These are phyloP conservation scores for Diutina sp. DNA, from an alignment of 1,139 yeast species.

Conservation along the genomic window DNA sequence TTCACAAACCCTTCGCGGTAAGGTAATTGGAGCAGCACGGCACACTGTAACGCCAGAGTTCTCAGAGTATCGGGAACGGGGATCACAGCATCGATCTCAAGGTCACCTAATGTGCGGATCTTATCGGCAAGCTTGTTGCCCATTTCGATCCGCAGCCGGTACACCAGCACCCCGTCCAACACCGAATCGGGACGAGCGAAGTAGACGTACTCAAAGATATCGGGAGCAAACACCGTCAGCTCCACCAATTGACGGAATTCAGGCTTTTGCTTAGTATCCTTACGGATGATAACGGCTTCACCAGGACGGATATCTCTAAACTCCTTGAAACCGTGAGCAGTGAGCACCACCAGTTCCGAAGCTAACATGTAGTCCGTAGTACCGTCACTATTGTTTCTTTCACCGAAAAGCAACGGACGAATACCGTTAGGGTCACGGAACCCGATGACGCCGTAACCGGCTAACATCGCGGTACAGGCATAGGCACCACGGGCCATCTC, in stretches of 20 bases:
- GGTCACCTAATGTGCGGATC: slow-evolving; percentile 26
- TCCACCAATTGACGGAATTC: slow-evolving; percentile 84
- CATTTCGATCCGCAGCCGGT: slow-evolving; percentile 87
- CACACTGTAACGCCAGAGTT: slow-evolving; percentile 88
- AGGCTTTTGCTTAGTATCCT: slow-evolving; percentile 44
- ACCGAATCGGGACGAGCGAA: slow-evolving; percentile 97
- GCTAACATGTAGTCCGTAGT: slow-evolving; percentile 88
- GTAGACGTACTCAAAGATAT: slow-evolving; percentile 92
- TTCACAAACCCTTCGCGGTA: slow-evolving; percentile 96
- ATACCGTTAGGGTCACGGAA: slow-evolving; percentile 97
- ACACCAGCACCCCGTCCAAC: slow-evolving; percentile 88
- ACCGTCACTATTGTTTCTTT: slow-evolving; percentile 58
- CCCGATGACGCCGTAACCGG: slow-evolving; percentile 92
- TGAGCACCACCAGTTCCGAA: slow-evolving; percentile 86
- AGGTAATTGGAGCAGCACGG: slow-evolving; percentile 66
- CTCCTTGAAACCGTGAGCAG: slow-evolving; percentile 78
- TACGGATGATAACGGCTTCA: slow-evolving; percentile 88
- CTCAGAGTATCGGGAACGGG: slow-evolving; percentile 98
- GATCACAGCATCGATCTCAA: slow-evolving; percentile 73
- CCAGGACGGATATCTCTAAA: slow-evolving; percentile 87
- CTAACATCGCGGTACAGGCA: slow-evolving; percentile 90
- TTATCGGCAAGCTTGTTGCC: slow-evolving; percentile 79
- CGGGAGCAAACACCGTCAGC: slow-evolving; percentile 74
- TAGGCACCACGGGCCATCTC: slow-evolving; percentile 82
- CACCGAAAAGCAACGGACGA: slow-evolving; percentile 81